A percentile compares a stretch with the other conserved stretches of the same genome.
These are phyloP conservation scores for Melanomma pulvis-pyrius DNA, from an alignment of 495 filamentous ascomycete genomes.

Conservation along the genomic window DNA sequence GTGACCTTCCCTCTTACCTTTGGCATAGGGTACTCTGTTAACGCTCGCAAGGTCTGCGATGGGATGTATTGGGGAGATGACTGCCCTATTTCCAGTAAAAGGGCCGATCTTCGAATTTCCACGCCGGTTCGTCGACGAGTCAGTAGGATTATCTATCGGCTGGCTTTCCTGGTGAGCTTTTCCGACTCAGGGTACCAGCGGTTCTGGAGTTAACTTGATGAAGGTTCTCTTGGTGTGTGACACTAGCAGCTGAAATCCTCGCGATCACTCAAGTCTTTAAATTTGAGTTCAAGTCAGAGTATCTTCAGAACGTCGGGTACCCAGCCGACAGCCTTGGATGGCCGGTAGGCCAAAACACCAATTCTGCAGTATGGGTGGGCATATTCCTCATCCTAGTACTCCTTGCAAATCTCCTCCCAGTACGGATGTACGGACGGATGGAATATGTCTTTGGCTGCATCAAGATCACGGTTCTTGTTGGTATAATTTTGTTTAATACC, in stretches of 20 bases:
- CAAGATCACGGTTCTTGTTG: slow-evolving; percentile 51
- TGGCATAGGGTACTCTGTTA: neutral
- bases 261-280: slow-evolving; percentile 49
- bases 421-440: slow-evolving; percentile 52
- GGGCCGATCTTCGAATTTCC: slow-evolving; percentile 55
- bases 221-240: slow-evolving; percentile 44
- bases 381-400: slow-evolving; percentile 46
- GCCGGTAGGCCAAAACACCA: slow-evolving; percentile 33
- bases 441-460: slow-evolving; percentile 52
- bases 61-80: slow-evolving; percentile 54
- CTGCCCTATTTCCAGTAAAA: slow-evolving; percentile 54
- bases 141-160: slow-evolving; percentile 52
- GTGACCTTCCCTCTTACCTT: slow-evolving; percentile 27
- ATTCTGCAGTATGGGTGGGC: slow-evolving; percentile 50
- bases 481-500: slow-evolving; percentile 50
- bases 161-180: slow-evolving; percentile 56
- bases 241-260: slow-evolving; percentile 48
- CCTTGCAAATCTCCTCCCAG: slow-evolving; percentile 49
- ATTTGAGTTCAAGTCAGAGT: slow-evolving; percentile 49
- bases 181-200: no score
- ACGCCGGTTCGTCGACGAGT: slow-evolving; percentile 50
- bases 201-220: neutral
- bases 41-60: slow-evolving; percentile 25
- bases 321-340: slow-evolving; percentile 48
- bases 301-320: slow-evolving; percentile 40